Evolutionary conservation across 768 basidiomycete species (phyloP).

Genomic region (Agrocybe chaxingu): DNA sequence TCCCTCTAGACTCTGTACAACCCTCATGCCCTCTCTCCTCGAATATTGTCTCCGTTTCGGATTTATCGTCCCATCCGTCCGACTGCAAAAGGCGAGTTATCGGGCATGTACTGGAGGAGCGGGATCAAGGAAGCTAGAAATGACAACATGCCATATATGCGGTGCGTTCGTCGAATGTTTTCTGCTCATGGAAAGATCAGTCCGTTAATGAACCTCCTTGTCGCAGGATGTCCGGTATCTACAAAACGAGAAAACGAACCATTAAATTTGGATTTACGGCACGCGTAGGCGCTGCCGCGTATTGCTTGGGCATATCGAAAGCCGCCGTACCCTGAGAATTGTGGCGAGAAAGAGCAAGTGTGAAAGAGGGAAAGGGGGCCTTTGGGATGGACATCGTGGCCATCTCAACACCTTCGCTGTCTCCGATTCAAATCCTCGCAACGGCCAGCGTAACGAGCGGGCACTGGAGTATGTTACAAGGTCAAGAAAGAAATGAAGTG

Average conservation of each 20-base stretch:
- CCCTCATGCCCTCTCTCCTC: constrained; percentile 8
- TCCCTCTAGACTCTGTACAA: not conserved
- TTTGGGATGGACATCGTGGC: constrained; percentile 9
- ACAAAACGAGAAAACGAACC: constrained; percentile 2
- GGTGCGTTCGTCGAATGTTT: constrained; percentile 14
- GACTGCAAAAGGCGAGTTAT: constrained; percentile 1
- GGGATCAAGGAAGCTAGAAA: not conserved
- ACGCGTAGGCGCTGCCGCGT: not conserved
- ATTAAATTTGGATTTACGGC: constrained; percentile 11
- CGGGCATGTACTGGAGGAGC: not conserved
- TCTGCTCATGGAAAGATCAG: constrained; percentile 3
- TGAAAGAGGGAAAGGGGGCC: constrained; percentile 18
- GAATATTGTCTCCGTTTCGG: constrained; percentile 17
- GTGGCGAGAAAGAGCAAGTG: constrained; percentile 12
- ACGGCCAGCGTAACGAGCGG: constrained; percentile 7
- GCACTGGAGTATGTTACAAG: not conserved
- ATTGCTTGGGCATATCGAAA: not conserved
- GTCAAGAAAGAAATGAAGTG: not conserved
- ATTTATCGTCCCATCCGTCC: constrained; percentile 12
- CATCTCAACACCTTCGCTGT: not conserved
- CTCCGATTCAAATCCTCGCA: constrained; percentile 2
- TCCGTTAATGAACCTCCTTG: not conserved
- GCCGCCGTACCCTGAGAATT: not conserved
- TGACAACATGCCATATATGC: constrained; percentile 10
- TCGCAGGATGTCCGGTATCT: not conserved